These are phyloP conservation scores for Coemansia sp. DNA, from an alignment of 192 early-diverging fungal genomes.

Conservation along the genomic window DNA sequence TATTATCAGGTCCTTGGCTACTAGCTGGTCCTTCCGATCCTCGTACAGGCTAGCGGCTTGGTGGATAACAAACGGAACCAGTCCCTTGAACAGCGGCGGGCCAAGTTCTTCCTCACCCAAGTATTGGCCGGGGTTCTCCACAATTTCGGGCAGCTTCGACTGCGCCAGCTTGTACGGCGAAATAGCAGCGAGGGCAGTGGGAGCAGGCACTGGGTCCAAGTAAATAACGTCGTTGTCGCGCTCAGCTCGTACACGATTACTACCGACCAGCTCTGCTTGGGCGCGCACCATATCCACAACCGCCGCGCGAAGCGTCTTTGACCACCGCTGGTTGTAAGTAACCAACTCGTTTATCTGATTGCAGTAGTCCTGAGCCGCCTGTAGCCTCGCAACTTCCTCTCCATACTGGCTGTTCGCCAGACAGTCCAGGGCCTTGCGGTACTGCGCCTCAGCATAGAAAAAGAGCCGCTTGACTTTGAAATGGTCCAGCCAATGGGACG, in stretches of 20 bases:
- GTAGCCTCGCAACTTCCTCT: constrained; percentile 79
- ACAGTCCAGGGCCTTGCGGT: constrained; percentile 72
- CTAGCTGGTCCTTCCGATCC: constrained; percentile 75
- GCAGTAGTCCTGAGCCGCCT: constrained; percentile 36
- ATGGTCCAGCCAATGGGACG: constrained; percentile 63
- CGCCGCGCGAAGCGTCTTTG: constrained; percentile 25
- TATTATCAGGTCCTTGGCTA: constrained; percentile 64
- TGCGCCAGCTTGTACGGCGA: constrained; percentile 71
- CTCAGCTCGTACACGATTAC: constrained; percentile 62
- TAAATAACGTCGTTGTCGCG: constrained; percentile 95
- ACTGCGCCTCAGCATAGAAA: constrained; percentile 76
- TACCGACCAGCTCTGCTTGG: constrained; percentile 50
- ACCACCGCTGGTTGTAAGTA: constrained; percentile 41
- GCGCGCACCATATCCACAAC: constrained; percentile 36
- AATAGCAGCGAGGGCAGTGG: constrained; percentile 60
- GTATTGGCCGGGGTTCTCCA: constrained; percentile 65
- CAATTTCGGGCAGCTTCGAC: constrained; percentile 57
- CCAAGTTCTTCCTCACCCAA: constrained; percentile 68
- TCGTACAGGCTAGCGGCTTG: constrained; percentile 84
- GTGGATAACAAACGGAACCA: constrained; percentile 91
- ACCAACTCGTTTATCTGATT: constrained; percentile 32
- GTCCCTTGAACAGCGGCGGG: constrained; percentile 73
- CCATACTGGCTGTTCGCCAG: constrained; percentile 75
- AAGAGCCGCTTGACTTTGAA: constrained; percentile 74
- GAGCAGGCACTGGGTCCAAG: constrained; percentile 69